phyloP scores from a whole-genome alignment of 2,329 filamentous ascomycete genomes.

The Cladosporium halotolerans region DNA sequence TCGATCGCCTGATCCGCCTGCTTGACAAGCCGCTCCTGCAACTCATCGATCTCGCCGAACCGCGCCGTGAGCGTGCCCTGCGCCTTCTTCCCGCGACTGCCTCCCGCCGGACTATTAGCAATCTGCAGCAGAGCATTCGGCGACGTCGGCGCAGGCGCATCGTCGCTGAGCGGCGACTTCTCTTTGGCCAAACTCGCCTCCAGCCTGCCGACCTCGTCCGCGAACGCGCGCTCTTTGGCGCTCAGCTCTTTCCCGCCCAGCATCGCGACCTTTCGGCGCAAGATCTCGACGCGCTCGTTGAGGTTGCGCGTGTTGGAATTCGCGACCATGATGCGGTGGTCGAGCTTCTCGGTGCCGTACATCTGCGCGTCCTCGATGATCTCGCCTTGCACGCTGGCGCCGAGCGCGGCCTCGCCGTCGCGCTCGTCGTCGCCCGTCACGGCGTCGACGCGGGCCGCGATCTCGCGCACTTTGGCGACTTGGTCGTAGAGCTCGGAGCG shows the following conservation, averaged over 20 bases:
- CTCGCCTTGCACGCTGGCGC: conserved; percentile 3
- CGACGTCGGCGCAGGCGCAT: conserved; percentile 7
- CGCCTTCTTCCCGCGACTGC: background rate
- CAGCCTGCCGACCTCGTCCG: conserved; percentile 48
- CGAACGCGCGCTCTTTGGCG: conserved; percentile 50
- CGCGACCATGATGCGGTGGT: conserved; percentile 51
- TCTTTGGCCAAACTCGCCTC: conserved; percentile 23
- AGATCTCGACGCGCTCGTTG: conserved; percentile 52
- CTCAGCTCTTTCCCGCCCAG: conserved; percentile 52
- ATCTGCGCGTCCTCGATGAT: conserved; percentile 16
- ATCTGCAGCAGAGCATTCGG: conserved; percentile 27
- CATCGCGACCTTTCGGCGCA: conserved; percentile 45
- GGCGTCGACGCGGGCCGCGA: conserved; percentile 60
- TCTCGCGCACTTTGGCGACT: conserved; percentile 58
- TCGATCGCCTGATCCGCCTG: conserved; percentile 25
- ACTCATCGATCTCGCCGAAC: conserved; percentile 20
- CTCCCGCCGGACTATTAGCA: conserved; percentile 16
- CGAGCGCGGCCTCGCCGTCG: conserved; percentile 38
- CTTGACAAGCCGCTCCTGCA: conserved; percentile 24
- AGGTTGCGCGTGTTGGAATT: conserved; percentile 53
- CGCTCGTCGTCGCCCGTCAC: conserved; percentile 55
- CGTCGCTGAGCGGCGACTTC: background rate
- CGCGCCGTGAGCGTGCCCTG: conserved; percentile 17
- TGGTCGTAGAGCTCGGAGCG: conserved; percentile 63
- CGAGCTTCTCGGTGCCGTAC: conserved; percentile 44